A percentile compares a stretch with the other conserved stretches of the same genome.
Conservation (phyloP, 192 early-diverging fungal species). For the Coemansia sp. region DNA sequence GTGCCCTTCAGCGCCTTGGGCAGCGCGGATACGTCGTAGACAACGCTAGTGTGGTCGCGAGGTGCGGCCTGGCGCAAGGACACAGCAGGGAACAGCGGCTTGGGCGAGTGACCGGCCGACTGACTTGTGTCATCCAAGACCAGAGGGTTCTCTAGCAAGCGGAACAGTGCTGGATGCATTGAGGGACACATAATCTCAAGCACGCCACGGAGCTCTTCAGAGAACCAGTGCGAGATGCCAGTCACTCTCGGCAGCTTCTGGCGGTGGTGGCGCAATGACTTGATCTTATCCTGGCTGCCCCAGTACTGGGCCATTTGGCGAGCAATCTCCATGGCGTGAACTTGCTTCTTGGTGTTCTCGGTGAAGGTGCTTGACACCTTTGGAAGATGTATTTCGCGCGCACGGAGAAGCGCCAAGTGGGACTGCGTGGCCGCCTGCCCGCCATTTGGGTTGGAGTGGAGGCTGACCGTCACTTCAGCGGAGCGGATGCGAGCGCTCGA, state of each 20-base stretch:
- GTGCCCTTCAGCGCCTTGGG: conserved; percentile 49
- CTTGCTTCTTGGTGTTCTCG: conserved; percentile 43
- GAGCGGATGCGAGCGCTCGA: conserved; percentile 4
- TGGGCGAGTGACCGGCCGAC: conserved; percentile 19
- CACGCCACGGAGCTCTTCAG: conserved; percentile 50
- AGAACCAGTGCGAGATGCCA: conserved; percentile 50
- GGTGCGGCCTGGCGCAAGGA: conserved; percentile 17
- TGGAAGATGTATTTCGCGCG: conserved; percentile 22
- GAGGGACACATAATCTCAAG: conserved; percentile 46
- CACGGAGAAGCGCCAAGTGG: conserved; percentile 26
- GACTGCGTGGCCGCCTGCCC: conserved; percentile 9
- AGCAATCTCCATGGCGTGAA: conserved; percentile 51
- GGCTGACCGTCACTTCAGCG: conserved; percentile 27
- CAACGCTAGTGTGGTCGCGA: conserved; percentile 17
- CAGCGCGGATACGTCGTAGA: conserved; percentile 44
- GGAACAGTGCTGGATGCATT: conserved; percentile 45
- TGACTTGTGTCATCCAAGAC: conserved; percentile 27
- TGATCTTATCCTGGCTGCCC: conserved; percentile 39
- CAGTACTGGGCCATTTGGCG: conserved; percentile 55
- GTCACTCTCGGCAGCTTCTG: conserved; percentile 48
- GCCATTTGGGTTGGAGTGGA: conserved; percentile 15
- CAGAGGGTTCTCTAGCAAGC: conserved; percentile 48
- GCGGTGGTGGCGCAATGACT: conserved; percentile 41
- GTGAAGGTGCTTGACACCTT: conserved; percentile 43
- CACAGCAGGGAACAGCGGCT: conserved; percentile 43